phyloP scores from a whole-genome alignment of 2,329 filamentous ascomycete genomes.

The Endoconidiophora polonica region DNA sequence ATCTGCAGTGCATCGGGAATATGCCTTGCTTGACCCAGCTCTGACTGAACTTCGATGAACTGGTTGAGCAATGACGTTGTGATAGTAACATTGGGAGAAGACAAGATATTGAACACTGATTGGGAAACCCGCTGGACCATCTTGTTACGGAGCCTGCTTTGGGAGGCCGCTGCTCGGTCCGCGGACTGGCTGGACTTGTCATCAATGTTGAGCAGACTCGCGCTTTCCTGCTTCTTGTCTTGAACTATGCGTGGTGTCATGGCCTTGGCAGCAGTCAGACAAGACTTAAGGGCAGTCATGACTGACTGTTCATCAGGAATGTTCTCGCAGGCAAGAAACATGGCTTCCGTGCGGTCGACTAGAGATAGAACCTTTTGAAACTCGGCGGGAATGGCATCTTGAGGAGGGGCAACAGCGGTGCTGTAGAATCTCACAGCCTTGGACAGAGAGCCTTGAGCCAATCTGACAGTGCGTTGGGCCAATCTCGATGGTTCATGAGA shows the following conservation, averaged over 20 bases:
- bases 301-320: constrained; percentile 30
- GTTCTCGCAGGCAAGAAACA: constrained; percentile 27
- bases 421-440: neutral
- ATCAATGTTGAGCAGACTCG: constrained; percentile 20
- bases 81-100: constrained; percentile 64
- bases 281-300: constrained; percentile 27
- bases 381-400: constrained; percentile 13
- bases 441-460: too few relatives aligned
- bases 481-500: neutral
- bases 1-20: constrained; percentile 67
- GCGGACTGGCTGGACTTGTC: constrained; percentile 2
- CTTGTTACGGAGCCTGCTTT: constrained; percentile 22
- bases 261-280: constrained; percentile 27
- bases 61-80: constrained; percentile 51
- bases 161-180: neutral
- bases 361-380: constrained; percentile 25
- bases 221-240: constrained; percentile 1
- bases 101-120: constrained; percentile 52
- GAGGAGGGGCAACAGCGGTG: neutral
- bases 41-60: constrained; percentile 63
- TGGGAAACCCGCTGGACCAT: constrained; percentile 37
- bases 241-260: constrained; percentile 20
- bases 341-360: constrained; percentile 26
- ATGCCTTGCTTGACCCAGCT: constrained; percentile 55
- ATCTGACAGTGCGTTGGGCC: neutral